Percentiles rank a stretch among this genome's conserved stretches.
Conservation (phyloP, 2,329 filamentous ascomycete genomes). For the Colletotrichum kahawae region DNA sequence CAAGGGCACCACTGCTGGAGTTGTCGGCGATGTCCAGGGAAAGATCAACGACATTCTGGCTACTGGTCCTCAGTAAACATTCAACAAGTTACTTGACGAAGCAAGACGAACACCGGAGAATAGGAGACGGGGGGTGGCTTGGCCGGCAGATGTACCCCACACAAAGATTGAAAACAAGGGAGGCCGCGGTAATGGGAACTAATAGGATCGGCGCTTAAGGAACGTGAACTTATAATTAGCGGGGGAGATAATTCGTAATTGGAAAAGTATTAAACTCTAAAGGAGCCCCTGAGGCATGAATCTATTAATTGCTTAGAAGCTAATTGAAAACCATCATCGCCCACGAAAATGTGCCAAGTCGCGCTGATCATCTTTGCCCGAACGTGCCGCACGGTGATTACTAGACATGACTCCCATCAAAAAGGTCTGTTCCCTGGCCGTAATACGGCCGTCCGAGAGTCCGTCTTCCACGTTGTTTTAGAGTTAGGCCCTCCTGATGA, state of each 20-base stretch:
- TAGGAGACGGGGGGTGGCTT: not conserved
- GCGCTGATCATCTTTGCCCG: not conserved
- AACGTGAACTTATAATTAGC: not conserved
- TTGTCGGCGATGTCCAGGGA: not conserved
- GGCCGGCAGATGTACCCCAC: not conserved
- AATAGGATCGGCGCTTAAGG: not conserved
- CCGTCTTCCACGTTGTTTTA: not conserved
- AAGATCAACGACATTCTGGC: not conserved
- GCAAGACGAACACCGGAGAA: not conserved
- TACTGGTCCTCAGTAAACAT: not conserved
- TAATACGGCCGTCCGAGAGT: not conserved
- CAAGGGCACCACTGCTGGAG: not conserved
- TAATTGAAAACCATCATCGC: not conserved
- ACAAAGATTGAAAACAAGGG: not conserved
- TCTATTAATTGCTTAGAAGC: not conserved
- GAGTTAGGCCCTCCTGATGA: not conserved
- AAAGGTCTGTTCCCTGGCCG: not conserved
- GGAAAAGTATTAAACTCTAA: not conserved
- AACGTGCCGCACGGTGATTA: not conserved
- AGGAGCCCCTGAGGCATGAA: slow-evolving; percentile 4
- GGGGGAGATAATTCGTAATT: not conserved
- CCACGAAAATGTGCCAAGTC: not conserved
- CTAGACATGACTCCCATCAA: not conserved
- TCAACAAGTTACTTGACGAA: not conserved
- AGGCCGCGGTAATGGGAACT: not conserved